phyloP scores from a whole-genome alignment of 345 rosid species.

The Citrus sp. region DNA sequence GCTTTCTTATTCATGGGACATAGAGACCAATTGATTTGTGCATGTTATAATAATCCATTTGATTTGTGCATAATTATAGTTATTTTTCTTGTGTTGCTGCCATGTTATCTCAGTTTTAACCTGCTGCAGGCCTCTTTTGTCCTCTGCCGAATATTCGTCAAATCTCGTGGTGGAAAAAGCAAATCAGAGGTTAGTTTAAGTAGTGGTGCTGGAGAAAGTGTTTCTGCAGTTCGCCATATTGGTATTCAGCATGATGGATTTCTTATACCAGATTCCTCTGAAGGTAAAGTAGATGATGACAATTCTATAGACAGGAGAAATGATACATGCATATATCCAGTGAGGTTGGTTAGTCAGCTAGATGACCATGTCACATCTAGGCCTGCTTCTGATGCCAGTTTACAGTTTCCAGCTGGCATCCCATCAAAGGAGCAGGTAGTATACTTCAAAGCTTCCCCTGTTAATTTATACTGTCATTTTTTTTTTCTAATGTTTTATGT shows the following conservation, averaged over 20 bases:
- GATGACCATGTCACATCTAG: conserved; percentile 8
- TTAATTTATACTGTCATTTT: neutral
- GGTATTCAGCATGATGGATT: conserved; percentile 38
- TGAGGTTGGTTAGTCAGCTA: conserved; percentile 11
- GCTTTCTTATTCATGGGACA: neutral
- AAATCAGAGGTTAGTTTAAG: conserved; percentile 32
- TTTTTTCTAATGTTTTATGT: neutral
- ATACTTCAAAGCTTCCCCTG: neutral
- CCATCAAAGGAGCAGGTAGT: conserved; percentile 30
- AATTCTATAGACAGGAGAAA: conserved; percentile 8
- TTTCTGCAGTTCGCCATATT: conserved; percentile 31
- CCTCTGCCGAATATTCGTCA: conserved; percentile 43
- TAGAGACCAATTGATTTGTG: neutral
- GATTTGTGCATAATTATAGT: neutral
- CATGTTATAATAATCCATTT: neutral
- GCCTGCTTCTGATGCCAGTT: conserved; percentile 18
- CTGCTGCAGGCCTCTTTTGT: conserved; percentile 48
- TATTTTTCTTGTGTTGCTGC: neutral
- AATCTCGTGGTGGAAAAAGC: conserved; percentile 32
- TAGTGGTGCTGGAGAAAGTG: conserved; percentile 39
- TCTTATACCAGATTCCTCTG: conserved; percentile 21
- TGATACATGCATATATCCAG: conserved; percentile 11
- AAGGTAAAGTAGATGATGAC: conserved; percentile 11
- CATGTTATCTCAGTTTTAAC: conserved; percentile 4
- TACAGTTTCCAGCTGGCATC: conserved; percentile 20